Evolutionary conservation across 805 yeast species (phyloP), one percentile per base, ranked within the genome.

Genomic region (Wickerhamiella slavikovae): DNA sequence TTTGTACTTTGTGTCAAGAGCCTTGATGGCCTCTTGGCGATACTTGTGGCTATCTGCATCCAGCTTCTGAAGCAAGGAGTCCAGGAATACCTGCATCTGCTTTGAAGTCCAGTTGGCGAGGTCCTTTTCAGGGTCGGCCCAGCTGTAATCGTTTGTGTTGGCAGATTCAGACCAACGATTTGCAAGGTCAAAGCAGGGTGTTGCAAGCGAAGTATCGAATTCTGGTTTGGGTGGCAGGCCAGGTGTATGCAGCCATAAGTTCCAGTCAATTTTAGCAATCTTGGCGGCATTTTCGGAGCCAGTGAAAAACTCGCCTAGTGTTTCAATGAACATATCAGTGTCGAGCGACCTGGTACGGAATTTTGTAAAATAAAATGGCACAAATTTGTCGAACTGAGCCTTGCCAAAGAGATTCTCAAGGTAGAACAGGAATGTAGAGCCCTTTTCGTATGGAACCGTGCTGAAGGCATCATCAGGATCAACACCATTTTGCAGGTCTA

Each of bases 401-500:
- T 38, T 52, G 22, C 79, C 82, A 8, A 82, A 55, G 22, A 58
- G 47, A 28, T 60, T 63, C 52, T 83, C 95, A 29, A 82, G 59
- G 41, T 69, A 67, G 54, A 67, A 77, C 34, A 83, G 58, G 43
- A 82, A 61, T 40, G 74, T 78, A 42, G 72, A 75, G 5, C 94
- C 94, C 51, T 80, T 80, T 49, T 82, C 94, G 51, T 82, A 82
- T 3, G 93, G 93, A 27, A 82, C 91, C 1, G 76, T 60, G 20
- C 80, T 70, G 51, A 79, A 82, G 1, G 91, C 73, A 42, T 80
- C 93, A 51, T 82, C 94, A 4, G 94, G 93, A 47, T 79, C 92
- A 25, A 64, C 55, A 43, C 66, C 71, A 9, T 31, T 22, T n/a
- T n/a, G n/a, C 42, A 80, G 61, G 48, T 76, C 62, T 43, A 76